phyloP scores from a whole-genome alignment of 352 stramenopile species.

The Globisporangium cylindrosporum region DNA sequence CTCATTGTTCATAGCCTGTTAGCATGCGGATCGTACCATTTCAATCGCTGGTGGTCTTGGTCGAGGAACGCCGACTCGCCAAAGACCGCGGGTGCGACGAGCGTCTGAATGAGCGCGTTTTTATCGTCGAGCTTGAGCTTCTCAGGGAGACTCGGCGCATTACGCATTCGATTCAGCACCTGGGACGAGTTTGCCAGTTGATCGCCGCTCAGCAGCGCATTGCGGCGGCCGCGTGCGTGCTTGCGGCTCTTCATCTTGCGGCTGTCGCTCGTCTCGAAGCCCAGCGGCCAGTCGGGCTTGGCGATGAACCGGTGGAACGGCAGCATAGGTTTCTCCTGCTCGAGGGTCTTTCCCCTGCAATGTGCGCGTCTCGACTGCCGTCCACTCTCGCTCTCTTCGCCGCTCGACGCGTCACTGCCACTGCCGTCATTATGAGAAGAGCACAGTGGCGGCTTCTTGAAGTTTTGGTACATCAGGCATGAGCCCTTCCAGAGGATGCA shows the following conservation, averaged over 20 bases:
- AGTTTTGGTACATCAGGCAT: slow-evolving; percentile 66
- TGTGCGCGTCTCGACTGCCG: slow-evolving; percentile 3
- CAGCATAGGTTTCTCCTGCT: slow-evolving; percentile 25
- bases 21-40: slow-evolving; percentile 32
- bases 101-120: slow-evolving; percentile 40
- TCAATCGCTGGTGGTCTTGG: slow-evolving; percentile 42
- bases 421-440: slow-evolving; percentile 15
- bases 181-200: background rate
- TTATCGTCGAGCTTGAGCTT: slow-evolving; percentile 34
- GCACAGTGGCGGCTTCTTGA: slow-evolving; percentile 41
- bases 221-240: slow-evolving; percentile 40
- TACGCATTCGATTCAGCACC: background rate
- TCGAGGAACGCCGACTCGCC: slow-evolving; percentile 60
- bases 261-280: slow-evolving; percentile 37
- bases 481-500: slow-evolving; percentile 66
- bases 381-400: slow-evolving; percentile 12
- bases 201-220: slow-evolving; percentile 28
- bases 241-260: slow-evolving; percentile 39
- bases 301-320: slow-evolving; percentile 62
- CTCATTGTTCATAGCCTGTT: background rate
- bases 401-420: background rate
- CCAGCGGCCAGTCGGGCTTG: slow-evolving; percentile 60
- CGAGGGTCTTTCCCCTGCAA: slow-evolving; percentile 9
- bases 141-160: slow-evolving; percentile 18
- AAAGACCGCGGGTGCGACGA: slow-evolving; percentile 55